Base-by-base conservation (phyloP, 495 filamentous ascomycete genomes). In the Penicillium malachiteum region DNA sequence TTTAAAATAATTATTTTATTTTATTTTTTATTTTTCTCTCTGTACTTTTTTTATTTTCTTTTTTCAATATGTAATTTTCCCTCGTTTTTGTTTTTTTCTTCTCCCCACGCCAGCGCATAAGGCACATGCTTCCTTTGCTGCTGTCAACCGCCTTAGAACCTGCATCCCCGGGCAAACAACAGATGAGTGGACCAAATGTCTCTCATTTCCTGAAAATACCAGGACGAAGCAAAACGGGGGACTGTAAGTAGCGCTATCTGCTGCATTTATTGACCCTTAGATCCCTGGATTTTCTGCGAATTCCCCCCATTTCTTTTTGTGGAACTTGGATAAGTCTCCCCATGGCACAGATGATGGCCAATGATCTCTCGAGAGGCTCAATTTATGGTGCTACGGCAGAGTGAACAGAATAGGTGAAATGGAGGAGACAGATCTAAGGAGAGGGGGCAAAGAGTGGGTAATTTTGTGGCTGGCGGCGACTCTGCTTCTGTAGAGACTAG, bases 351-450 rank as follows among this genome's bases (percentile, higher is more conserved):
- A 45, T 41, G 45, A 16, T 56, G 54, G 50, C 55, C 64, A 67
- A 64, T 61, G 42, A 59, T 64, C 55, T 52, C 50, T 49, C 54
- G 49, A 41, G 63, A 47, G 57, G 58, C 55, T 62, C 61, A n/a
- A 61, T 50, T 46, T 56, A 46, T 10, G 47, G 61, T 64, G 18
- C 58, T 52, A 64, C 64, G 53, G 43, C 51, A 59, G 46, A 48
- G 16, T 39, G 41, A 16, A 48, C 37, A 43, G 57, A 35, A 5
- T 26, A 44, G 30, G 52, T 42, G 35, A 26, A 40, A 16, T 14
- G 30, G 21, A 33, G 31, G 46, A 5, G 8, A 26, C 10, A 50
- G 41, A 41, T 16, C 42, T 12, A 40, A 40, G 16, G 34, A 13
- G 5, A 26, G 8, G 13, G 6, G 38, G 38, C 6, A 14, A 39